phyloP scores from a whole-genome alignment of 345 rosid genomes.

The Gossypium arboreum region DNA sequence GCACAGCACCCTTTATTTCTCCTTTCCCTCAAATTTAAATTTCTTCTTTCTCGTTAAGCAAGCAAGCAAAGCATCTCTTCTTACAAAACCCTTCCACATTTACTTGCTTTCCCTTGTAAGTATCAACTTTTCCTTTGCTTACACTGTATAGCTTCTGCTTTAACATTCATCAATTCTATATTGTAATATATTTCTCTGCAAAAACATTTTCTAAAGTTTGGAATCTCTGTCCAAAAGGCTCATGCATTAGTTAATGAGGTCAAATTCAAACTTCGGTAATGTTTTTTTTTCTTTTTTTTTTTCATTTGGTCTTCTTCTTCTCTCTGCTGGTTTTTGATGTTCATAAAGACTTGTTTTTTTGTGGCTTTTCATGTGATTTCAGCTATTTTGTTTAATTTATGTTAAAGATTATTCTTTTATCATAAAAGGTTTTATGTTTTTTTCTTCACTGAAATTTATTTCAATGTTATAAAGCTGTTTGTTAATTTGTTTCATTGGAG shows the following conservation, averaged over 20 bases:
- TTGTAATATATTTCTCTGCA: slow-evolving; percentile 16
- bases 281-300: not conserved
- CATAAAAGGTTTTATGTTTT: slow-evolving; percentile 1
- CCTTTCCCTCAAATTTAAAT: not conserved
- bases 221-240: slow-evolving; percentile 33
- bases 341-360: not conserved
- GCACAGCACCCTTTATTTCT: slow-evolving; percentile 29
- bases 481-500: not conserved
- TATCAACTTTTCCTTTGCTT: slow-evolving; percentile 38
- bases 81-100: slow-evolving; percentile 24
- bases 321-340: not conserved
- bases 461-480: not conserved
- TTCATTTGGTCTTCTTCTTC: not conserved
- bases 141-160: slow-evolving; percentile 27
- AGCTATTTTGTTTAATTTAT: not conserved
- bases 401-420: slow-evolving; percentile 11
- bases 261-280: slow-evolving; percentile 24
- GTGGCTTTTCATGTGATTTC: not conserved
- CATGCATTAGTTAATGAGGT: slow-evolving; percentile 18
- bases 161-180: not conserved
- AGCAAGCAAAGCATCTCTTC: slow-evolving; percentile 56
- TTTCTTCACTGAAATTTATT: not conserved
- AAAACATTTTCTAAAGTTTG: slow-evolving; percentile 37
- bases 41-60: slow-evolving; percentile 29
- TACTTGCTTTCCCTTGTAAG: slow-evolving; percentile 55